Base-by-base conservation (phyloP, 2,329 filamentous ascomycete species). In the Malbranchea cinnamomea region DNA sequence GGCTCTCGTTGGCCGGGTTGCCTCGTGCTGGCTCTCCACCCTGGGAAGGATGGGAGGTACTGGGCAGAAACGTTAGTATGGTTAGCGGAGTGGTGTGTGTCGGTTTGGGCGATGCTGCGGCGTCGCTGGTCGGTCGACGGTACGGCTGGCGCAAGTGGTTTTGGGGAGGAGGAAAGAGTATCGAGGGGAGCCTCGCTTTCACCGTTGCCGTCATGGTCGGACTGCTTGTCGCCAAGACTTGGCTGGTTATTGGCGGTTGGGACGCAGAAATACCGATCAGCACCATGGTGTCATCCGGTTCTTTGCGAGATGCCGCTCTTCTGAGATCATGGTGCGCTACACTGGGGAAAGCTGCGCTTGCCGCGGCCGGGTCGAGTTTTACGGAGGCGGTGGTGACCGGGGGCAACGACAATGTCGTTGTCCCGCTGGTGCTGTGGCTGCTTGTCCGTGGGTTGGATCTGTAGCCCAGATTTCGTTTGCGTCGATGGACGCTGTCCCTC, bases 361-460 rank as follows among this genome's bases (percentile, higher is more conserved):
- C 84, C 40, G 84, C 80, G 5, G 67, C 68, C 23, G 71, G 84
- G 34, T 82, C 85, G 16, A 94, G 85, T 54, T 65, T 94, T 42
- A 92, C 89, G 30, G 89, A 98, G 60, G 85, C 89, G 15, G 87
- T 94, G 26, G 60, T 98, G 39, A 95, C 89, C 9, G 89, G 89
- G 2, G 89, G 87, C 17, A 98, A 98, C 54, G 89, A 98, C 63
- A 98, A 98, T 62, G 89, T 98, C 11, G 77, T 95, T 39, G 87
- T 95, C 39, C 89, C 89, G 3, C 73, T 98, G 34, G 74, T 92
- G 29, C 58, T 98, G 37, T 98, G 89, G 89, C 69, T 85, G 36
- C 74, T 92, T 45, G 84, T 93, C 22, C 79, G 87, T 55, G 82
- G 81, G 12, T 54, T 87, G 36, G 67, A 41, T 36, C 31, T 49